A percentile compares a stretch with the other conserved stretches of the same genome.
Evolutionary conservation across 176 grass and related monocot genomes (phyloP).

Genomic region (Avena atlantica): DNA sequence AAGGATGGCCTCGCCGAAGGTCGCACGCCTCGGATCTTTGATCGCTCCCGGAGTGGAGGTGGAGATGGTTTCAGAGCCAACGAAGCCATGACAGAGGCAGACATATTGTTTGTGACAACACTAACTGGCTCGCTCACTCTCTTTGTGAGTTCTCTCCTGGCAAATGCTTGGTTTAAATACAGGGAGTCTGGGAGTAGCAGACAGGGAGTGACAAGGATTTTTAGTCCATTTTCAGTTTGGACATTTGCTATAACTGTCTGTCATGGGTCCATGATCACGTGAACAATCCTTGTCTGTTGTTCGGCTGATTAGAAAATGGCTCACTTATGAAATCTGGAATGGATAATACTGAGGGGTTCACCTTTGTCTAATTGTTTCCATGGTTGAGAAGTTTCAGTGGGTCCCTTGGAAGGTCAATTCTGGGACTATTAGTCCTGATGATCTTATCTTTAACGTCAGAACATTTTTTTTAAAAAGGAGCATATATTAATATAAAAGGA

Average conservation of each 20-base stretch:
- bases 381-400: conserved; percentile 33
- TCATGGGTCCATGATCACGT: conserved; percentile 47
- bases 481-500: no score
- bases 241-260: conserved; percentile 16
- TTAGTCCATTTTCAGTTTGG: conserved; percentile 32
- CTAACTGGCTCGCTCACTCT: neutral
- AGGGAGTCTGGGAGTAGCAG: neutral
- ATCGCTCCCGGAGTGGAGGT: neutral
- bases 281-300: conserved; percentile 17
- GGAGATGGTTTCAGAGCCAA: conserved; percentile 38
- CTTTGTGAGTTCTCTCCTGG: conserved; percentile 1
- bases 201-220: conserved; percentile 20
- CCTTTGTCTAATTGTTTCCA: neutral
- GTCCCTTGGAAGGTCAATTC: conserved; percentile 7
- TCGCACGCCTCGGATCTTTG: neutral
- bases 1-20: conserved; percentile 16
- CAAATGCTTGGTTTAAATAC: conserved; percentile 39
- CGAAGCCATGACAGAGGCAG: conserved; percentile 27
- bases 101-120: conserved; percentile 12
- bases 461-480: no score
- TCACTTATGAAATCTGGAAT: conserved; percentile 29
- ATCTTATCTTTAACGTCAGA: conserved; percentile 28
- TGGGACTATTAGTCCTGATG: neutral
- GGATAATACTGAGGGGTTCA: conserved; percentile 13
- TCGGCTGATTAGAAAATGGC: conserved; percentile 20